Percentiles rank a stretch among this genome's conserved stretches.
phyloP scores from a whole-genome alignment of 306 rosid genomes.

The Carpinus viminea region DNA sequence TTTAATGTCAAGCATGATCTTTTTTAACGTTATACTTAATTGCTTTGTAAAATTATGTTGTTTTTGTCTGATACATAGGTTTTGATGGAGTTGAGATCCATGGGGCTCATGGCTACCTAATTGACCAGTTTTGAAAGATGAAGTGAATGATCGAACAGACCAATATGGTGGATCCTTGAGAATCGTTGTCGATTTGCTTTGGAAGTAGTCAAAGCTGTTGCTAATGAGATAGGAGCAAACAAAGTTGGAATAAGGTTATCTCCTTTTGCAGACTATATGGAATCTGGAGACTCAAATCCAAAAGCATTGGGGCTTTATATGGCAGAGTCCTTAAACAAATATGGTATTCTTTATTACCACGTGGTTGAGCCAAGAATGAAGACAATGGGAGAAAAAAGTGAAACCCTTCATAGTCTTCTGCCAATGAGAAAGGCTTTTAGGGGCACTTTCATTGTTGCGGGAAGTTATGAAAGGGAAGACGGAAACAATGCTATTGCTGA shows the following conservation, averaged over 20 bases:
- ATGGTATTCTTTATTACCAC: slow-evolving; percentile 35
- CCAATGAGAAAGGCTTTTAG: slow-evolving; percentile 37
- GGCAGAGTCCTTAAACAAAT: slow-evolving; percentile 30
- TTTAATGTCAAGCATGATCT: neutral
- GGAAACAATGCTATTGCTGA: slow-evolving; percentile 31
- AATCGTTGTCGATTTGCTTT: slow-evolving; percentile 36
- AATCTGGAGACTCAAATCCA: slow-evolving; percentile 35
- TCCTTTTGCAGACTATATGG: slow-evolving; percentile 32
- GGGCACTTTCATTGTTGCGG: slow-evolving; percentile 31
- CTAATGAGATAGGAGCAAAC: slow-evolving; percentile 32
- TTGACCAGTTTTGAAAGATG: slow-evolving; percentile 41
- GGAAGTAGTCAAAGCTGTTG: slow-evolving; percentile 31
- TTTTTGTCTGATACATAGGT: slow-evolving; percentile 9
- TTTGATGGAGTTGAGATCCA: slow-evolving; percentile 49
- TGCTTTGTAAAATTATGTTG: neutral
- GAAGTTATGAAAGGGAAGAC: slow-evolving; percentile 26
- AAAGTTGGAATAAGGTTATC: slow-evolving; percentile 40
- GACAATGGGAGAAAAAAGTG: neutral
- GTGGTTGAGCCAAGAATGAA: slow-evolving; percentile 40
- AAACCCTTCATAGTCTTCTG: slow-evolving; percentile 2
- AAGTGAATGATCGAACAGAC: slow-evolving; percentile 37
- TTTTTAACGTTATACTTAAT: neutral
- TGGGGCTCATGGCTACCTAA: slow-evolving; percentile 38
- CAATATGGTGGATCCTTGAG: slow-evolving; percentile 43
- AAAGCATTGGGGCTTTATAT: slow-evolving; percentile 24